Evolutionary conservation across 2,329 filamentous ascomycete species (phyloP).

Genomic region (Fusarium pilosicola): DNA sequence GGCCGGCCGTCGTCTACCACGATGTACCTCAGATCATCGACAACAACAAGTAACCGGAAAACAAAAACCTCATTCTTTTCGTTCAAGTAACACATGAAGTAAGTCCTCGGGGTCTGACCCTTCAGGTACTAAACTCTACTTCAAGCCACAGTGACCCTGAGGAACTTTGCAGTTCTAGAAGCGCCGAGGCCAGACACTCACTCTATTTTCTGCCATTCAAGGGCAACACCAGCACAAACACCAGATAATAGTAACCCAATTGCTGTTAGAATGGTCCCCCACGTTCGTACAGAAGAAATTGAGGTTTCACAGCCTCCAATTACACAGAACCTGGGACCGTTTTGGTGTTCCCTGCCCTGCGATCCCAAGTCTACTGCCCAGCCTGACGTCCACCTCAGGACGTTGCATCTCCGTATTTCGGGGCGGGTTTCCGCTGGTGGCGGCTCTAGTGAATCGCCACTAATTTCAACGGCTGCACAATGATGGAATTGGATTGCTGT

Average conservation of each 20-base stretch:
- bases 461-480: conserved; percentile 41
- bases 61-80: background rate
- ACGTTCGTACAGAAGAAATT: conserved; percentile 8
- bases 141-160: conserved; percentile 32
- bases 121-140: conserved; percentile 36
- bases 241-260: background rate
- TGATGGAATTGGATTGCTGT: conserved; percentile 33
- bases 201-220: conserved; percentile 8
- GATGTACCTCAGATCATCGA: background rate
- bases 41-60: background rate
- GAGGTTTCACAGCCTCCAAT: conserved; percentile 1
- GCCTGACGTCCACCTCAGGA: background rate
- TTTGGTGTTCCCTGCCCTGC: conserved; percentile 6
- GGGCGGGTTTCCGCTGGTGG: conserved; percentile 17
- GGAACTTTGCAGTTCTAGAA: conserved; percentile 31
- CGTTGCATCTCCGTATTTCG: conserved; percentile 12
- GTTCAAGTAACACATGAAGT: background rate
- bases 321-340: background rate
- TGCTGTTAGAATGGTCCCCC: conserved; percentile 1
- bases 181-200: conserved; percentile 14
- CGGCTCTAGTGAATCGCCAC: conserved; percentile 30
- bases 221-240: background rate
- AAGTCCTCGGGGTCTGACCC: background rate
- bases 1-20: background rate
- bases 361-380: background rate